These are phyloP conservation scores for Eremothecium gossypii DNA, from an alignment of 1,139 yeast genomes.

Conservation along the genomic window DNA sequence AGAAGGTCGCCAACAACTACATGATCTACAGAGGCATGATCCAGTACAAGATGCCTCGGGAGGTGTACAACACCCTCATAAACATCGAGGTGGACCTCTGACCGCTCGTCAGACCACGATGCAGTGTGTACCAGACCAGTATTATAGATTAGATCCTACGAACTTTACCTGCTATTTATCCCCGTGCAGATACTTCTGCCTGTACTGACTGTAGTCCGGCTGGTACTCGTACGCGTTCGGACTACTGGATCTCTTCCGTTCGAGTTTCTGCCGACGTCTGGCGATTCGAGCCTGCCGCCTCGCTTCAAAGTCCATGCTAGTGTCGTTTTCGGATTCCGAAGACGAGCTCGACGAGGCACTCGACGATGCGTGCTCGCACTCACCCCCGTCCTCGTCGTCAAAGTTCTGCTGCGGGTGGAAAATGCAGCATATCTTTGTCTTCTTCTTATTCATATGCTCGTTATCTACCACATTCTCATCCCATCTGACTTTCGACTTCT, in stretches of 20 bases:
- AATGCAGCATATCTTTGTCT: slow-evolving; percentile 90
- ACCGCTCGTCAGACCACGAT: neutral
- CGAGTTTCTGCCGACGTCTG: slow-evolving; percentile 26
- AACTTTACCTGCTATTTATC: slow-evolving; percentile 2
- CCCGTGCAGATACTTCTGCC: slow-evolving; percentile 24
- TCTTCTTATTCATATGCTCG: slow-evolving; percentile 78
- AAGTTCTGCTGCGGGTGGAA: slow-evolving; percentile 77
- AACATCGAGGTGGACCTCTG: slow-evolving; percentile 50
- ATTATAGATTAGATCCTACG: slow-evolving; percentile 4
- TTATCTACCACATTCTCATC: slow-evolving; percentile 79
- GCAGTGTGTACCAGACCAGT: neutral
- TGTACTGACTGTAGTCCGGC: slow-evolving; percentile 42
- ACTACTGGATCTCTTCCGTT: slow-evolving; percentile 25
- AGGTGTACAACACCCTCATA: slow-evolving; percentile 68
- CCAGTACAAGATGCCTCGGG: slow-evolving; percentile 91
- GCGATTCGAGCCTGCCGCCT: slow-evolving; percentile 27
- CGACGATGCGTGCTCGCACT: slow-evolving; percentile 15
- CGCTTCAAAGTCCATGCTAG: slow-evolving; percentile 19
- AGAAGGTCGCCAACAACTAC: slow-evolving; percentile 68
- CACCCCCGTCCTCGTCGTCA: slow-evolving; percentile 47
- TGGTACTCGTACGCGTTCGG: slow-evolving; percentile 74
- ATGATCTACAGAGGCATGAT: slow-evolving; percentile 95
- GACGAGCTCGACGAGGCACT: slow-evolving; percentile 23
- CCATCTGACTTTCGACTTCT: slow-evolving; percentile 61
- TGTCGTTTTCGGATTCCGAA: slow-evolving; percentile 24